Percentiles rank a stretch among this genome's conserved stretches.
phyloP scores from a whole-genome alignment of 163 green algal genomes.

The Scenedesmus sp. region DNA sequence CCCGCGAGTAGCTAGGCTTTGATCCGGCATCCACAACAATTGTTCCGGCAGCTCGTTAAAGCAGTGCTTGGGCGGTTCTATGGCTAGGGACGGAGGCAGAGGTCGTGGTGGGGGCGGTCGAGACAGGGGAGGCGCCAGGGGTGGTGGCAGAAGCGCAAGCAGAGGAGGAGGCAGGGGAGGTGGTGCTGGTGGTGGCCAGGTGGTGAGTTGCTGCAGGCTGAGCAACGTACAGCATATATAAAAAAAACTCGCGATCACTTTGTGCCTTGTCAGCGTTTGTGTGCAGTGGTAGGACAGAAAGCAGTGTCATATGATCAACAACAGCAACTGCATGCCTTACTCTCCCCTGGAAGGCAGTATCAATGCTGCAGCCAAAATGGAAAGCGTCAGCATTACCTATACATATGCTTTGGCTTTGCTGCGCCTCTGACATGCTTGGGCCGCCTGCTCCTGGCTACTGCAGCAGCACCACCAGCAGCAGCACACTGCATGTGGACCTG shows the following conservation, averaged over 20 bases:
- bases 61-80: background rate
- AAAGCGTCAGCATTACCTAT: background rate
- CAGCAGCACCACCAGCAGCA: background rate
- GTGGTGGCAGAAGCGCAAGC: background rate
- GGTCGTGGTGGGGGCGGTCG: background rate
- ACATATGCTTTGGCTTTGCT: background rate
- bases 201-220: background rate
- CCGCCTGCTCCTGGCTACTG: background rate
- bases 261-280: background rate
- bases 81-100: constrained; percentile 1
- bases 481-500: background rate
- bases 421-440: background rate
- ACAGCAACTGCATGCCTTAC: background rate
- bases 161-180: background rate
- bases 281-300: background rate
- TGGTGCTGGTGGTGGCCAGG: constrained; percentile 8
- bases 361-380: background rate
- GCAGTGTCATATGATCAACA: constrained; percentile 1
- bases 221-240: background rate
- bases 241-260: too few relatives aligned
- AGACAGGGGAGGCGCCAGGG: background rate
- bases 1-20: background rate
- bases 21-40: background rate
- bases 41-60: background rate
- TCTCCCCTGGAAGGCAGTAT: background rate